Percentiles rank a stretch among this genome's conserved stretches.
These are phyloP conservation scores for Neurospora sp. DNA, from an alignment of 495 filamentous ascomycete species.

Conservation along the genomic window DNA sequence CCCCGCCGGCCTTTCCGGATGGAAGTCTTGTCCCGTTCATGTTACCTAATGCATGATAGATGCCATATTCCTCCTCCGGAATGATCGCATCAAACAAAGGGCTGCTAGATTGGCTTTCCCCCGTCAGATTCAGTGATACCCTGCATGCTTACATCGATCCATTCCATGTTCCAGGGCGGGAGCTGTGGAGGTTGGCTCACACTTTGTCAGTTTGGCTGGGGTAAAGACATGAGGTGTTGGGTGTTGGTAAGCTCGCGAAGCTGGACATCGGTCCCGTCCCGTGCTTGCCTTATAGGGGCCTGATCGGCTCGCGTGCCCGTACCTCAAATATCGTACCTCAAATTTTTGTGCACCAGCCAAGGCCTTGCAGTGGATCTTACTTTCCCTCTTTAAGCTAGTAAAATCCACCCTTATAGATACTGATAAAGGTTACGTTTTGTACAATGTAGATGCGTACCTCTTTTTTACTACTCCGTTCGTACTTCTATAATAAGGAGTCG, in stretches of 20 bases:
- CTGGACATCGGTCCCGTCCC: not conserved
- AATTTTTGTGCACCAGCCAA: too few species aligned
- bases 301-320: too few species aligned
- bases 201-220: not conserved
- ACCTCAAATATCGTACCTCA: too few species aligned
- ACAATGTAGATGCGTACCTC: too few species aligned
- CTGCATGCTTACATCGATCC: not conserved
- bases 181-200: not conserved
- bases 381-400: too few species aligned
- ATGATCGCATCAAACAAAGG: not conserved
- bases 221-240: not conserved
- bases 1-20: not conserved
- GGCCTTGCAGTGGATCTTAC: too few species aligned
- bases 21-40: not conserved
- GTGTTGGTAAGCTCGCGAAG: not conserved
- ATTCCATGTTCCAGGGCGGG: not conserved
- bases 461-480: too few species aligned
- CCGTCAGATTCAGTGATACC: not conserved
- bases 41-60: not conserved
- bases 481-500: too few species aligned
- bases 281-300: not conserved
- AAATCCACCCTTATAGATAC: too few species aligned
- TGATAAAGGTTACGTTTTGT: too few species aligned
- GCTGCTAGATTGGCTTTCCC: not conserved
- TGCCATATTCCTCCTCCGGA: not conserved